Base-by-base conservation (phyloP, 2,329 filamentous ascomycete species). In the Colletotrichum abscissum region DNA sequence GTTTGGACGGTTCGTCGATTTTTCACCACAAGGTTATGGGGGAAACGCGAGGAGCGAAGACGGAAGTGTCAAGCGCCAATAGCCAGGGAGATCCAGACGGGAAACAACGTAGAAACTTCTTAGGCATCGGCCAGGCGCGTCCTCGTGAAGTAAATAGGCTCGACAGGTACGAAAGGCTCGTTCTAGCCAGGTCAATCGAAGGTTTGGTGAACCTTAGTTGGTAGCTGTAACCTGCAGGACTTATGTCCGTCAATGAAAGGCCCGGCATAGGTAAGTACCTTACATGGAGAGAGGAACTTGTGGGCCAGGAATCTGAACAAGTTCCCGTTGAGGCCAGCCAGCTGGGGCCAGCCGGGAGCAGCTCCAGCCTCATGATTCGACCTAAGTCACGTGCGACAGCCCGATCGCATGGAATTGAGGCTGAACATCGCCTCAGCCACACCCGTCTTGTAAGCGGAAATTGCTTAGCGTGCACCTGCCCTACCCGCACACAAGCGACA, bases 401-500 rank as follows among this genome's bases (percentile, higher is more conserved):
- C 67, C 67, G 26, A 4, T 59, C 42, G 60, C 67, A 42, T 65
- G 56, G 4, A 42, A 16, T 28, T 16, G 66, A 70, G 71, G 71
- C 71, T 73, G 49, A 62, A 24, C 4, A 3, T 55, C 30, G 69
- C 64, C 33, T 35, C 60, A 68, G 69, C 73, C 73, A 73, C 68
- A 69, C 54, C 22, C n/a, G 7, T 14, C 12, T 14, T 19, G 57
- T 57, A 46, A 59, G 42, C 42, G 42, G 42, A 55, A n/a, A 19
- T 22, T 55, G 22, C n/a, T 33, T 68, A 66, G 67, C 67, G 69
- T 52, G 57, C 52, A 62, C 49, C 73, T 68, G 69, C 70, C 73
- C 71, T 73, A 75, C 67, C 74, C 72, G 67, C 74, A 68, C 74
- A 75, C 72, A 74, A 72, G 62, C 68, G 63, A 74, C 42, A 49